Conservation (phyloP, 345 rosid genomes). For the Iberis pinnata region DNA sequence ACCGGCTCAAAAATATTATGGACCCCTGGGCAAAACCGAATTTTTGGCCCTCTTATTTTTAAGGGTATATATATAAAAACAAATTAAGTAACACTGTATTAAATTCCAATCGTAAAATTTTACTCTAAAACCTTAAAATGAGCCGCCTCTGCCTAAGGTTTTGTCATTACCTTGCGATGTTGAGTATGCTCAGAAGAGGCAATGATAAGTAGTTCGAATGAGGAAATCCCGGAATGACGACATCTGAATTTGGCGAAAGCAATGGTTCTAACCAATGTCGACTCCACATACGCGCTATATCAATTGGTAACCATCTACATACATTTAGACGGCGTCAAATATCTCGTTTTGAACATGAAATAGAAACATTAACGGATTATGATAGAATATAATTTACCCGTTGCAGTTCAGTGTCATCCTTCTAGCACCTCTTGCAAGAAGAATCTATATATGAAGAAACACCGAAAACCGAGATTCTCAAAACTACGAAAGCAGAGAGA, state of each 20-base stretch:
- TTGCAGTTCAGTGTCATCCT: constrained; percentile 77
- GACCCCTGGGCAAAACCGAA: too few relatives aligned
- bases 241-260: constrained; percentile 64
- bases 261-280: constrained; percentile 96
- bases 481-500: neutral
- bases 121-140: too few relatives aligned
- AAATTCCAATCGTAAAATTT: too few relatives aligned
- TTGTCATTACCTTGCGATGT: constrained; percentile 70
- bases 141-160: too few relatives aligned
- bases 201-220: constrained; percentile 74
- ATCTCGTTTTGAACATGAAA: neutral
- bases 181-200: constrained; percentile 82
- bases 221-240: constrained; percentile 60
- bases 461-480: neutral
- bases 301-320: constrained; percentile 87
- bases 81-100: too few relatives aligned
- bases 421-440: constrained; percentile 78
- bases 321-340: constrained; percentile 1
- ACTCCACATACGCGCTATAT: constrained; percentile 98
- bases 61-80: too few relatives aligned
- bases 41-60: too few relatives aligned
- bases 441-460: constrained; percentile 45
- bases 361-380: neutral
- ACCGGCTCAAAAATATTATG: too few relatives aligned
- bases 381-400: constrained; percentile 46